These are phyloP conservation scores for Leptodontidium sp. DNA, from an alignment of 2,329 filamentous ascomycete genomes.

Conservation along the genomic window DNA sequence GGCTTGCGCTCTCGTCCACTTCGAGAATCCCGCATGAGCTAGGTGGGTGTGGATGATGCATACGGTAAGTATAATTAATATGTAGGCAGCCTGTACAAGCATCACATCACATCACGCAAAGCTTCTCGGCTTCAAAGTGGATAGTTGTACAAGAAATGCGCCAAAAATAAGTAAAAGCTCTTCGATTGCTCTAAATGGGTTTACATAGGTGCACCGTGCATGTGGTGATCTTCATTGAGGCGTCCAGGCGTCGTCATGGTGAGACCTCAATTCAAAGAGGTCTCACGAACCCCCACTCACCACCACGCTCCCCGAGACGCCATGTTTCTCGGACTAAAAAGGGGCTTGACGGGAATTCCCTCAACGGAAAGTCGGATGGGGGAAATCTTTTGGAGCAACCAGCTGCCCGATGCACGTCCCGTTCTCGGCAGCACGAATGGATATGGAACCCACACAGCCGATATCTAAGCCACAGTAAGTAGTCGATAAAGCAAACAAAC, in stretches of 20 bases:
- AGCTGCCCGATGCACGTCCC: background rate
- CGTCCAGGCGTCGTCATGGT: background rate
- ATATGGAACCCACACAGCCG: background rate
- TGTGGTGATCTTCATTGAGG: too few species aligned
- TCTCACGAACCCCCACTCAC: slow-evolving; percentile 3
- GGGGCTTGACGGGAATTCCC: background rate
- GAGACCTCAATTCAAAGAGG: background rate
- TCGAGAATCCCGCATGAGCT: background rate
- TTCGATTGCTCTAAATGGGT: background rate
- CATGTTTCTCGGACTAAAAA: background rate
- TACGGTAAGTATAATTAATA: background rate
- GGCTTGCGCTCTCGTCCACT: slow-evolving; percentile 4
- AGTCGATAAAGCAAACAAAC: background rate
- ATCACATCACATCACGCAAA: background rate
- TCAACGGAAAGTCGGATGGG: too few species aligned
- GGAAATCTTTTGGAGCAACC: background rate
- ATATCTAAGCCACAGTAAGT: background rate
- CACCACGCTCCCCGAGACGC: background rate
- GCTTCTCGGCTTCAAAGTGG: background rate
- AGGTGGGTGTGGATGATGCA: slow-evolving; percentile 14
- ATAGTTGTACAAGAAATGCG: background rate
- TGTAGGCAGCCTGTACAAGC: background rate
- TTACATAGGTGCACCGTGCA: background rate
- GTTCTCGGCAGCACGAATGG: too few species aligned
- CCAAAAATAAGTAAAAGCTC: background rate